A percentile compares a stretch with the other conserved stretches of the same genome.
Conservation (phyloP, 2,329 filamentous ascomycete genomes). For the Fusarium stilboides region DNA sequence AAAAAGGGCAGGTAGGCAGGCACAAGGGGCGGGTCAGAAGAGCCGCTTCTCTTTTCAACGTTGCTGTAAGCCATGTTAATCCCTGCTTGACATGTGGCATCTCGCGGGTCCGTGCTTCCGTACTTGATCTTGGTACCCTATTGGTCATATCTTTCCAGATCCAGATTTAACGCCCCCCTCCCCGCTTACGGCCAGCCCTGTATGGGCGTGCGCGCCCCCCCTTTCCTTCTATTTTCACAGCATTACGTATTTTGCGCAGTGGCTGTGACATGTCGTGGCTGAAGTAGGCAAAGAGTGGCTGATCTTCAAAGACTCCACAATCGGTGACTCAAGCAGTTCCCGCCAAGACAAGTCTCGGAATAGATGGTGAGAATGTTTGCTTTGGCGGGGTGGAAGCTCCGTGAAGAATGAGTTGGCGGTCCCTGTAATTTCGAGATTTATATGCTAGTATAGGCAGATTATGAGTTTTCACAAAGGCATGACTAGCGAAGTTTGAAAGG, state of each 20-base stretch:
- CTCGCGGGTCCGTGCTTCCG: conserved; percentile 43
- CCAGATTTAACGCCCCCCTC: neutral
- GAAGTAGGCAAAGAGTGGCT: conserved; percentile 13
- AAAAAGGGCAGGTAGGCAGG: conserved; percentile 2
- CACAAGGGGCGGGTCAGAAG: conserved; percentile 35
- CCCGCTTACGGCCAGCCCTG: conserved; percentile 40
- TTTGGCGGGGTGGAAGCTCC: neutral
- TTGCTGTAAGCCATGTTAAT: conserved; percentile 28
- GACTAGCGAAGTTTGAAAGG: conserved; percentile 1
- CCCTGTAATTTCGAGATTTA: neutral
- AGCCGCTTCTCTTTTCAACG: conserved; percentile 42
- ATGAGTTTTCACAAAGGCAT: neutral
- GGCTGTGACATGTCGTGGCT: conserved; percentile 21
- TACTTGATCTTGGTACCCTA: neutral
- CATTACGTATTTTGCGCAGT: conserved; percentile 29
- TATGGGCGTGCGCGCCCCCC: conserved; percentile 24
- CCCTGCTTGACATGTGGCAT: conserved; percentile 54
- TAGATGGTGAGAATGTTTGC: neutral
- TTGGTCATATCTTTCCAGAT: conserved; percentile 2
- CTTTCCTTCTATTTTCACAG: conserved; percentile 2
- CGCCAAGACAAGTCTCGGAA: neutral
- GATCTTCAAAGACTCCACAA: neutral
- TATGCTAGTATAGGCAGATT: neutral
- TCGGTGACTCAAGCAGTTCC: conserved; percentile 9
- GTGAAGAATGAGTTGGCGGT: neutral